Evolutionary conservation across 805 yeast species (phyloP), one percentile per base, ranked within the genome.

Genomic region (Teunomyces panamensis): DNA sequence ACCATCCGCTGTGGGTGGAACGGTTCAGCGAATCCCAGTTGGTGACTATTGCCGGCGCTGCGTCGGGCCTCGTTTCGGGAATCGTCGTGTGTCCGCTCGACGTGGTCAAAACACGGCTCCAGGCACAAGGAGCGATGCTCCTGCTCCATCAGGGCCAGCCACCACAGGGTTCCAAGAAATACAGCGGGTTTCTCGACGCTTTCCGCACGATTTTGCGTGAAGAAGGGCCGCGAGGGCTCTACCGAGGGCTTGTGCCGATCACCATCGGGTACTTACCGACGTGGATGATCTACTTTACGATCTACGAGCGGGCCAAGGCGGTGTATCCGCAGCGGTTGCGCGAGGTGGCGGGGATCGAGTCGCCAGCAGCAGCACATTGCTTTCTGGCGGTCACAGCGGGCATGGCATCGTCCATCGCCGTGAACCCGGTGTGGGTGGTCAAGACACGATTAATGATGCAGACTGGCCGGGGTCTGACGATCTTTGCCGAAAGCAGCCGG

Each of bases 401-500:
- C 27, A 81, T 88, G 47, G 81, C 84, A 6, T 87, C 96, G 2
- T 87, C 98, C 0, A 74, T 89, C 9, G 65, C 84, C 7, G 92
- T 96, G 0, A 94, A 94, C 64, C 99, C 99, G 9, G 88, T 92
- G 10, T 94, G 99, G 99, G 98, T 94, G 39, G 91, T 94, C 28
- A 94, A 94, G 64, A 94, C 99, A 1, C 74, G 99, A 59, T 70
- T 94, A 44, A 94, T 94, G 98, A 74, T 91, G 35, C 96, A 88
- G 59, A 84, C 85, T 46, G 79, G 77, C 28, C 64, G 68, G 42
- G 74, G 78, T 9, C 57, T 59, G 39, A 69, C 75, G 5, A 65
- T 70, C 11, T 68, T 42, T 5, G 41, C 33, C 56, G 30, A 45
- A 51, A n/a, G 41, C 24, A 8, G 33, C 55, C 1, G 45, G 45